Base-by-base conservation (phyloP, 2,329 filamentous ascomycete genomes). In the Sphaerulina vaccinii region DNA sequence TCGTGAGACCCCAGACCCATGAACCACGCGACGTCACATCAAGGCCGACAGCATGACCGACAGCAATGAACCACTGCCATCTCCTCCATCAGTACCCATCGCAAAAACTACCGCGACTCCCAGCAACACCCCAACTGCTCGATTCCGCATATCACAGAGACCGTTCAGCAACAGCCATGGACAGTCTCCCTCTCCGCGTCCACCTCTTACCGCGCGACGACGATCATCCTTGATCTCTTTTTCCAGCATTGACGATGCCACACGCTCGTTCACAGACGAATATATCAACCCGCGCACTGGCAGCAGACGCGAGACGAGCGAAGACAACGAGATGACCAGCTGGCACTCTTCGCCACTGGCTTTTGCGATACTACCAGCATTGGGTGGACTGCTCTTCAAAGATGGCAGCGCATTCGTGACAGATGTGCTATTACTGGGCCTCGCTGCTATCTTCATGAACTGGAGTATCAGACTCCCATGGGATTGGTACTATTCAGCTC, bases 401-500 rank as follows among this genome's bases (percentile, higher is more conserved):
- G 88, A 95, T 72, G 92, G 92, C 10, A 86, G 85, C 61, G 82
- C 86, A 1, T 79, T 96, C 55, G 83, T 91, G 49, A 96, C 90
- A 0, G 92, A 97, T 70, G 72, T 95, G 22, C 86, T 93, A 62
- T 76, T 97, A 27, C 73, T 97, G 24, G 83, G 81, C 2, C 71
- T 97, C 55, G 88, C 88, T 2, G 88, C 86, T 3, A 80, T 96
- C 38, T 95, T 96, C 64, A 75, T 97, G 56, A 91, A 96, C 68
- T 96, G 90, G 89, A 91, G 88, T 42, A 86, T 96, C 37, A 86
- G 89, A 50, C 77, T 93, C 60, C 92, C 92, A 62, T 97, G 92
- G 91, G 73, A 79, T 49, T 80, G 78, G 77, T 80, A 80, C 55
- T 72, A 74, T 51, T 71, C 75, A 9, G 75, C 77, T 2, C 76